Conservation (phyloP, 306 rosid genomes). For the Acmispon strigosus region DNA sequence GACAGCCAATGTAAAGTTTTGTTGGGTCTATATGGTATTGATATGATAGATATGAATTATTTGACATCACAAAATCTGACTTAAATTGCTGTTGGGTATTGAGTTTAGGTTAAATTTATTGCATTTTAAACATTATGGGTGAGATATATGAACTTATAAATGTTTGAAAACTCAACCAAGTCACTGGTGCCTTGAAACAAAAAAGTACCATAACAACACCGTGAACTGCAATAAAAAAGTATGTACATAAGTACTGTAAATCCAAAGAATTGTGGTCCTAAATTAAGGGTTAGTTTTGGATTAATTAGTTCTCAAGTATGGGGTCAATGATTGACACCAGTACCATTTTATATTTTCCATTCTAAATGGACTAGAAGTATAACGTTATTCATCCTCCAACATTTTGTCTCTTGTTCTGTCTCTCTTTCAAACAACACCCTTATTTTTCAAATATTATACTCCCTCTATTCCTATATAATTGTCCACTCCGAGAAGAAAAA, state of each 20-base stretch:
- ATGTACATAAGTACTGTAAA: neutral
- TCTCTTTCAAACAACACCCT: neutral
- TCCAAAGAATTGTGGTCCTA: neutral
- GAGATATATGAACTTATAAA: neutral
- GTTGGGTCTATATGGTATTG: neutral
- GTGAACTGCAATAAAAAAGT: neutral
- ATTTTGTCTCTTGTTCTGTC: neutral
- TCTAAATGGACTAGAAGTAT: neutral
- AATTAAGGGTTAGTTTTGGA: neutral
- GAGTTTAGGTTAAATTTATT: neutral
- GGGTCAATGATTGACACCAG: neutral
- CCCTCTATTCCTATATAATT: no score
- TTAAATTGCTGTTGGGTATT: neutral
- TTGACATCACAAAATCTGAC: neutral
- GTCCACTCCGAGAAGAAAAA: no score
- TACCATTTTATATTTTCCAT: neutral
- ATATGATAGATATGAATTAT: neutral
- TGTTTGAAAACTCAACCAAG: neutral
- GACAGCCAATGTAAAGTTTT: neutral
- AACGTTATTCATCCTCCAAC: neutral
- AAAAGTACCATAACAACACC: neutral
- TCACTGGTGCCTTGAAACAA: neutral
- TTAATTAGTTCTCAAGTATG: neutral
- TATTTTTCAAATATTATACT: neutral
- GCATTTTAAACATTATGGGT: neutral